These are phyloP conservation scores for Suillus decipiens DNA, from an alignment of 768 basidiomycete genomes.

Conservation along the genomic window DNA sequence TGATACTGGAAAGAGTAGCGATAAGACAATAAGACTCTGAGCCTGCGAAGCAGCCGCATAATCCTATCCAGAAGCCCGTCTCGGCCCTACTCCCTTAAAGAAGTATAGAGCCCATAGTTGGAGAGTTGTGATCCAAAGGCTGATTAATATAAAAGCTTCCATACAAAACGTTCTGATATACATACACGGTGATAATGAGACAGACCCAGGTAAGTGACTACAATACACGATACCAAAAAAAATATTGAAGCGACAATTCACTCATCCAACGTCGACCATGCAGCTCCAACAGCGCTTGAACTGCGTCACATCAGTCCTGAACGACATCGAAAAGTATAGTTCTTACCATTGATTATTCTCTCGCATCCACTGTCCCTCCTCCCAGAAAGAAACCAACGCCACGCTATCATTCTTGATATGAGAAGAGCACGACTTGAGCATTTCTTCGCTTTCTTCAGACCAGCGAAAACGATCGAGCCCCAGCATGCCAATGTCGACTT, in stretches of 20 bases:
- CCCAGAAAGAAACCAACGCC: conserved; percentile 22
- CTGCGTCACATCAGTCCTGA: conserved; percentile 5
- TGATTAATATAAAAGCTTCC: neutral
- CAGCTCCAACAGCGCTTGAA: neutral
- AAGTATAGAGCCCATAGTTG: neutral
- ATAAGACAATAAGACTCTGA: neutral
- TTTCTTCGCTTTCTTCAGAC: conserved; percentile 20
- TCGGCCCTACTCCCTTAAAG: neutral
- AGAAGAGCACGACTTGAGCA: conserved; percentile 9
- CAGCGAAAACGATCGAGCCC: conserved; percentile 28
- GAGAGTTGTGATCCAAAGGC: neutral
- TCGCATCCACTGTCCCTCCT: conserved; percentile 12
- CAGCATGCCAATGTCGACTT: conserved; percentile 25
- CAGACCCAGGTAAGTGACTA: neutral
- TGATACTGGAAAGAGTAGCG: neutral
- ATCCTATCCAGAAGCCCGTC: too few relatives aligned
- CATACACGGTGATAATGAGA: neutral
- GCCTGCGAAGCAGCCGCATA: too few relatives aligned
- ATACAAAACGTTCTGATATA: neutral
- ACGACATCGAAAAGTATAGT: neutral
- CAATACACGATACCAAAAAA: neutral
- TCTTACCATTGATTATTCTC: conserved; percentile 11
- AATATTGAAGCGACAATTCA: neutral
- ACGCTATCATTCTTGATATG: conserved; percentile 25
- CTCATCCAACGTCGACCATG: neutral